Evolutionary conservation across 2,329 filamentous ascomycete genomes (phyloP), one percentile per base, ranked within the genome.

Genomic region (Colletotrichum plurivorum): DNA sequence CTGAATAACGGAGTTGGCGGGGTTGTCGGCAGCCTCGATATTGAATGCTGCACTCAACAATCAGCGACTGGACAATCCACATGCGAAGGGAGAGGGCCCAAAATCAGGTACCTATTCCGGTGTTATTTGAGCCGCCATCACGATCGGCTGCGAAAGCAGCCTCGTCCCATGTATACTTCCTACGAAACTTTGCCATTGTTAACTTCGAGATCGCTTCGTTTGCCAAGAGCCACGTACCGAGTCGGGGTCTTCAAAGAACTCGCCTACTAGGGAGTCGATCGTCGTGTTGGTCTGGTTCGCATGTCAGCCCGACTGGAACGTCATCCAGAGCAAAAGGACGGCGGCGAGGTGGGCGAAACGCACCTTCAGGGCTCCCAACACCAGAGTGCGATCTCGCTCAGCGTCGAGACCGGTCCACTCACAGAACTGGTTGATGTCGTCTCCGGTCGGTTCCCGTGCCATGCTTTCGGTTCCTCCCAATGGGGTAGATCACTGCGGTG

Each of bases 91-190:
- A 31, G 25, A 64, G 10, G 36, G 10, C n/a, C 16, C 18, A 36
- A 36, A 36, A 36, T 10, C 31, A 71, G 83, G 72, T 75, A 87
- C 86, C 82, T 70, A 84, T 84, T 49, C 82, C 83, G 46, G 82
- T 57, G 27, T 78, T 80, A 49, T 84, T 82, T 2, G 72, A 73
- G n/a, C 76, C 78, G 41, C 87, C 87, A 58, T 90, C 87, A 61
- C 87, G 82, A 71, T 85, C 86, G 46, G 83, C 83, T 5, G 77
- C 76, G 69, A 89, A 91, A 51, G 83, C 81, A 36, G 76, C 78
- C 61, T 91, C 88, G 69, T 89, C 84, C 88, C 88, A 91, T 31
- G 77, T 78, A 71, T 89, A 88, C 75, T 85, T 82, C 60, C 77
- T 76, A 51, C 77, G 80, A 67, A 87, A 87, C 84, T 86, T 68